phyloP scores from a whole-genome alignment of 2,329 filamentous ascomycete genomes.

The Monosporascus ibericus region DNA sequence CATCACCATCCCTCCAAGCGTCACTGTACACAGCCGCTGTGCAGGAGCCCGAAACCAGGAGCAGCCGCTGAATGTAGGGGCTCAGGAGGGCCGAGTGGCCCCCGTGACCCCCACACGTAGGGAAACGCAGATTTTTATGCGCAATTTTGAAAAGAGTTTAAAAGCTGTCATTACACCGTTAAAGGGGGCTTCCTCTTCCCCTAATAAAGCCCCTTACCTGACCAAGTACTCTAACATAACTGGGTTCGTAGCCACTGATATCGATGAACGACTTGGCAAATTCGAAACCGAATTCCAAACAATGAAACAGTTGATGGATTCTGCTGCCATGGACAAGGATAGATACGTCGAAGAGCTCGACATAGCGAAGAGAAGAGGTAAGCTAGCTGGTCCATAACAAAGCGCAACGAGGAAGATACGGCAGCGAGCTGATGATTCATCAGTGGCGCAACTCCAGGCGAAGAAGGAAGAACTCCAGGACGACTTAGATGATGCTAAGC shows the following conservation, averaged over 20 bases:
- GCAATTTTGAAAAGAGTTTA: slow-evolving; percentile 20
- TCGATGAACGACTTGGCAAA: slow-evolving; percentile 67
- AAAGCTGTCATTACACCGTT: slow-evolving; percentile 27
- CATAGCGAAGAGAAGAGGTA: slow-evolving; percentile 69
- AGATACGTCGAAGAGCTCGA: slow-evolving; percentile 69
- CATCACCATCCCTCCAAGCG: slow-evolving; percentile 15
- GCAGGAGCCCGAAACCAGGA: slow-evolving; percentile 5
- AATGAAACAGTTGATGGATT: slow-evolving; percentile 67
- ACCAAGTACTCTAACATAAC: slow-evolving; percentile 68
- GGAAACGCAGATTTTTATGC: slow-evolving; percentile 17
- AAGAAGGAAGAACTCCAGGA: slow-evolving; percentile 48
- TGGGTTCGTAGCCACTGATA: slow-evolving; percentile 66
- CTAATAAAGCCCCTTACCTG: slow-evolving; percentile 49
- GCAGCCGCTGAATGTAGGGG: not conserved
- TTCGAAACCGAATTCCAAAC: slow-evolving; percentile 70
- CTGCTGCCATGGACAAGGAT: slow-evolving; percentile 60
- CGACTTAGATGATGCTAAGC: slow-evolving; percentile 60
- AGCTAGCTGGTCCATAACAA: slow-evolving; percentile 20
- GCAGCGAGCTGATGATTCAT: not conserved
- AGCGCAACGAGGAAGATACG: slow-evolving; percentile 5
- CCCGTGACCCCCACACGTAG: slow-evolving; percentile 28
- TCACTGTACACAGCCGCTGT: slow-evolving; percentile 17
- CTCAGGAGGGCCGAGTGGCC: slow-evolving; percentile 16
- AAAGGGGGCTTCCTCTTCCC: slow-evolving; percentile 35
- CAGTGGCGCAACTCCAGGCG: slow-evolving; percentile 8